Evolutionary conservation across 176 grass and related monocot genomes (phyloP).

Genomic region (Zoysia japonica): DNA sequence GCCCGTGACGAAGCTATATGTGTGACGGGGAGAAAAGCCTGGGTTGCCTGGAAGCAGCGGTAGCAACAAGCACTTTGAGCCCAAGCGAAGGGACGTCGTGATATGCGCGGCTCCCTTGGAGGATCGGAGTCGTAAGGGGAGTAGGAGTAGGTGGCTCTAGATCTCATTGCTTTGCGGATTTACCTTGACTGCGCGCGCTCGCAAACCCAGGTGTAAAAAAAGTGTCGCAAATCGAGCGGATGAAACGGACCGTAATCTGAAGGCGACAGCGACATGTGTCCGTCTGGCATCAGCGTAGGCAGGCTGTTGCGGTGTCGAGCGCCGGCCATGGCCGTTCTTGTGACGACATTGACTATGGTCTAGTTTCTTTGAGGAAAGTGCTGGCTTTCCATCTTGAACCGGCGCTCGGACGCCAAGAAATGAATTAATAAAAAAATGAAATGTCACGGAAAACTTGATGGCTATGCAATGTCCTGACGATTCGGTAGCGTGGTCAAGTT

Average conservation of each 20-base stretch:
- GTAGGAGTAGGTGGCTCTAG: background rate
- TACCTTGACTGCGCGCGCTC: too few relatives aligned
- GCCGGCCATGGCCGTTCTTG: background rate
- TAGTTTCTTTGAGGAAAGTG: background rate
- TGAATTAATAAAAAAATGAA: background rate
- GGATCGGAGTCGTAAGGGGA: background rate
- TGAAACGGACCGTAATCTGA: background rate
- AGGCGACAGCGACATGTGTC: conserved; percentile 2
- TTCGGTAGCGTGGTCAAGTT: background rate
- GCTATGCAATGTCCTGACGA: background rate
- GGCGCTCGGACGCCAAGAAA: background rate
- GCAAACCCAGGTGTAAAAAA: too few relatives aligned
- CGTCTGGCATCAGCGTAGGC: background rate
- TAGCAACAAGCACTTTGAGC: conserved; percentile 11
- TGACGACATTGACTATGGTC: background rate
- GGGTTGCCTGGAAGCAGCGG: background rate
- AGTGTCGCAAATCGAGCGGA: background rate
- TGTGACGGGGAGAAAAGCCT: conserved; percentile 32
- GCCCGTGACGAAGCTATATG: background rate
- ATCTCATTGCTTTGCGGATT: background rate
- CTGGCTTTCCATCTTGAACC: background rate
- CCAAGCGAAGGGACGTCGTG: conserved; percentile 40
- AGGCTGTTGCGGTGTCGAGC: background rate
- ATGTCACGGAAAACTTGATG: background rate
- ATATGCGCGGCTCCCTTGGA: background rate